Evolutionary conservation across 768 basidiomycete genomes (phyloP).

Genomic region (Cyclocybe cylindracea): DNA sequence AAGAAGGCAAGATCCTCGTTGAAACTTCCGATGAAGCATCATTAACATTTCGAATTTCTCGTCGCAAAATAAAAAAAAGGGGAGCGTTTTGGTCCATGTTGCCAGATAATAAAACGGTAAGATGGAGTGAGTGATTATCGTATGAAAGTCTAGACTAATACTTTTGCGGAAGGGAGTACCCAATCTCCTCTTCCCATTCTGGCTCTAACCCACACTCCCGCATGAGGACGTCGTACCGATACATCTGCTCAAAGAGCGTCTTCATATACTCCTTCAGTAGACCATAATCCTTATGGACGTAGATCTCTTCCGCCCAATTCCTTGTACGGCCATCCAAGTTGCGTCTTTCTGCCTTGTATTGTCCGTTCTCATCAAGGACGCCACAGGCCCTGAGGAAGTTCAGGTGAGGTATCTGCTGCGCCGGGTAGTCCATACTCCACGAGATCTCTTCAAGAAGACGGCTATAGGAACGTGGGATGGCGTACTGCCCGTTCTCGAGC

Average conservation of each 20-base stretch:
- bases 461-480: slow-evolving; percentile 17
- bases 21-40: too few relatives aligned
- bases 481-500: slow-evolving; percentile 28
- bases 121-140: too few relatives aligned
- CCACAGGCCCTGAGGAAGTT: slow-evolving; percentile 22
- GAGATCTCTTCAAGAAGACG: slow-evolving; percentile 17
- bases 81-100: too few relatives aligned
- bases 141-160: too few relatives aligned
- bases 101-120: too few relatives aligned
- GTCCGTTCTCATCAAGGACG: not conserved
- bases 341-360: not conserved
- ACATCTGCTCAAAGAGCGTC: slow-evolving; percentile 33
- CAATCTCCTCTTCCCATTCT: slow-evolving; percentile 29
- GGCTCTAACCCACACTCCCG: slow-evolving; percentile 34
- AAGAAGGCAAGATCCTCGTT: too few relatives aligned
- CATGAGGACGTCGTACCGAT: slow-evolving; percentile 36
- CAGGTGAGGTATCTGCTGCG: slow-evolving; percentile 31
- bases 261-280: slow-evolving; percentile 35
- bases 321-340: not conserved
- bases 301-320: slow-evolving; percentile 3
- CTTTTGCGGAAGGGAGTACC: not conserved
- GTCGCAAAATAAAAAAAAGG: too few relatives aligned
- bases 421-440: slow-evolving; percentile 25
- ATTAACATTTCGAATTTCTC: too few relatives aligned
- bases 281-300: slow-evolving; percentile 19